phyloP scores from a whole-genome alignment of 2,329 filamentous ascomycete species.

The Pyricularia sp. region DNA sequence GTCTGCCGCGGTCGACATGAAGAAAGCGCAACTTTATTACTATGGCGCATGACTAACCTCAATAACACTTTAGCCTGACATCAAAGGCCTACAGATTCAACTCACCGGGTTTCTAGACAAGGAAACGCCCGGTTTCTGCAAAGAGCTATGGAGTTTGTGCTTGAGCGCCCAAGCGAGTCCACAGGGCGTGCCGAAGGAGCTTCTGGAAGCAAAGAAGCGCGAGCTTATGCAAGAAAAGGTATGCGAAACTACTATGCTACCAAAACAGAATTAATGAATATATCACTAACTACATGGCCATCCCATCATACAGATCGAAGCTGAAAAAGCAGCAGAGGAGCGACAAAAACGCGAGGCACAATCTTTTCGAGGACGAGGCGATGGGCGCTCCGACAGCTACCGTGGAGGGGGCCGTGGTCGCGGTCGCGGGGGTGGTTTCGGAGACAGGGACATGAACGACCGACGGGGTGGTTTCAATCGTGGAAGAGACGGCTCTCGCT shows the following conservation, averaged over 20 bases:
- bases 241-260: slow-evolving; percentile 7
- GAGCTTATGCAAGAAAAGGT: slow-evolving; percentile 95
- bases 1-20: slow-evolving; percentile 20
- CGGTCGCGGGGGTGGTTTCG: slow-evolving; percentile 36
- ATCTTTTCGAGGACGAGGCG: slow-evolving; percentile 41
- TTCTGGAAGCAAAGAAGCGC: slow-evolving; percentile 90
- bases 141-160: slow-evolving; percentile 84
- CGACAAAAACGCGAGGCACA: slow-evolving; percentile 59
- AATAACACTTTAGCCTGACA: slow-evolving; percentile 56
- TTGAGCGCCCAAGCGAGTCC: slow-evolving; percentile 80
- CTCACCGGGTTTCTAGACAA: slow-evolving; percentile 92
- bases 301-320: slow-evolving; percentile 49
- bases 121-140: slow-evolving; percentile 78
- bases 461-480: slow-evolving; percentile 32
- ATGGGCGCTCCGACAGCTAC: slow-evolving; percentile 34
- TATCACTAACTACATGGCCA: background rate
- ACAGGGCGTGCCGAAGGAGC: slow-evolving; percentile 84
- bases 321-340: slow-evolving; percentile 45
- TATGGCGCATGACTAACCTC: background rate
- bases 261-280: background rate
- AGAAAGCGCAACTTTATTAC: slow-evolving; percentile 10
- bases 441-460: slow-evolving; percentile 35
- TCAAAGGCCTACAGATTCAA: slow-evolving; percentile 89
- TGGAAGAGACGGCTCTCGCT: slow-evolving; percentile 31
- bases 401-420: slow-evolving; percentile 38